A percentile compares a stretch with the other conserved stretches of the same genome.
Conservation (phyloP, 1,139 yeast genomes). For the Saccharomyces hybrid region DNA sequence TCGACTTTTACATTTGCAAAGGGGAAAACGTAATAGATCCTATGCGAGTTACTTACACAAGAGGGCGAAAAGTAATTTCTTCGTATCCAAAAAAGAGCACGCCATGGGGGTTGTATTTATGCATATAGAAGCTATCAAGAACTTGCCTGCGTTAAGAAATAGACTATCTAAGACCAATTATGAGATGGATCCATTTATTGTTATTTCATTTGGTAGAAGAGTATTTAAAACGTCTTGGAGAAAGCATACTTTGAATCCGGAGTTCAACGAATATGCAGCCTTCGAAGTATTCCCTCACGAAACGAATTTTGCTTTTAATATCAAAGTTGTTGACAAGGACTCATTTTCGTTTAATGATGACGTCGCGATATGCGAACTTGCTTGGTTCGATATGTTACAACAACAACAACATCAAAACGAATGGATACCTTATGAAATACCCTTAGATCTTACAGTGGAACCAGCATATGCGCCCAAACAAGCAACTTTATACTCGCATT, state of each 20-base stretch:
- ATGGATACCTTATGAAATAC: conserved; percentile 26
- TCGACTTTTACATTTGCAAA: conserved; percentile 3
- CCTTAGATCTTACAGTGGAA: conserved; percentile 32
- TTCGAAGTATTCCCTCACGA: conserved; percentile 71
- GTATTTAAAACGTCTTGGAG: conserved; percentile 83
- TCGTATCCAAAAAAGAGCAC: conserved; percentile 26
- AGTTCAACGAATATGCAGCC: conserved; percentile 71
- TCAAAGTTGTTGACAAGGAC: conserved; percentile 79
- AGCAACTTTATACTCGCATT: conserved; percentile 54
- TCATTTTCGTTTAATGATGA: conserved; percentile 74
- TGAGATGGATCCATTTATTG: conserved; percentile 96
- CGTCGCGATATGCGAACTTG: conserved; percentile 58
- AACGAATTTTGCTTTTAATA: conserved; percentile 52
- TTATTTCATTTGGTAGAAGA: conserved; percentile 81
- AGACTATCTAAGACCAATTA: conserved; percentile 58
- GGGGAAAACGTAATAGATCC: conserved; percentile 3
- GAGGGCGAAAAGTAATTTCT: conserved; percentile 16
- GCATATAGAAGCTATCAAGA: conserved; percentile 66
- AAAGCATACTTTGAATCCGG: conserved; percentile 76
- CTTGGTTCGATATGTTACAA: conserved; percentile 42
- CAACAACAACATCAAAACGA: conserved; percentile 10
- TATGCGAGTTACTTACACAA: conserved; percentile 7
- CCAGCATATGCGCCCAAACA: conserved; percentile 34
- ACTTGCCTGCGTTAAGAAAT: conserved; percentile 59
- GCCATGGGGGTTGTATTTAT: conserved; percentile 62